phyloP scores from a whole-genome alignment of 2,329 filamentous ascomycete genomes.

The Colletotrichum sp. region DNA sequence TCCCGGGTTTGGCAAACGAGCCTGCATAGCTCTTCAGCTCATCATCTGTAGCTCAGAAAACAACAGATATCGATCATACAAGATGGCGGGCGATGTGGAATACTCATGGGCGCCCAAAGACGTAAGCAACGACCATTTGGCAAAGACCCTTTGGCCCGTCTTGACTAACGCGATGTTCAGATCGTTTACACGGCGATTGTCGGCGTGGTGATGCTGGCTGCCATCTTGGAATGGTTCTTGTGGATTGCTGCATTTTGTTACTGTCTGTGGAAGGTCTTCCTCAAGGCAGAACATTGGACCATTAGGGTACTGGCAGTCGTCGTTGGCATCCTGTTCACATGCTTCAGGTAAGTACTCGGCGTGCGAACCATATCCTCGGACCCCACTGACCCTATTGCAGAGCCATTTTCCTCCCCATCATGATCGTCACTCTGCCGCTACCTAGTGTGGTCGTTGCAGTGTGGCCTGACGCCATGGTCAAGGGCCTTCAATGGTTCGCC shows the following conservation, averaged over 20 bases:
- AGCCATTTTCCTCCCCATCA: conserved; percentile 86
- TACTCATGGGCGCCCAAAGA: conserved; percentile 55
- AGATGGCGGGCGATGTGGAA: conserved; percentile 45
- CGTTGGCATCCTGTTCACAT: conserved; percentile 71
- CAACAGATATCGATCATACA: conserved; percentile 3
- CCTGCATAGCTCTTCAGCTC: background rate
- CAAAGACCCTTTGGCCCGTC: background rate
- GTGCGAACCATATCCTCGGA: background rate
- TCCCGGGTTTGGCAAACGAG: background rate
- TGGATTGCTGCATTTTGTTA: conserved; percentile 96
- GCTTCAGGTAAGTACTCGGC: background rate
- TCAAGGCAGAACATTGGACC: conserved; percentile 88
- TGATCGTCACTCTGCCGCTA: conserved; percentile 90
- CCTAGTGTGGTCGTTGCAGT: conserved; percentile 73
- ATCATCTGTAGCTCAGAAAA: background rate
- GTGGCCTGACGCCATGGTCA: conserved; percentile 74
- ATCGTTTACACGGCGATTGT: conserved; percentile 86
- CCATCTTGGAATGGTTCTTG: conserved; percentile 90
- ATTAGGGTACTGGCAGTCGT: conserved; percentile 79
- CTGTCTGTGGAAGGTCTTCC: conserved; percentile 85
- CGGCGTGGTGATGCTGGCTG: conserved; percentile 81
- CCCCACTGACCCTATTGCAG: conserved; percentile 37
- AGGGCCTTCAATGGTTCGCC: conserved; percentile 87
- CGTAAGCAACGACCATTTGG: conserved; percentile 30
- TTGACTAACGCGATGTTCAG: conserved; percentile 48